phyloP scores from a whole-genome alignment of 257 asterid genomes.

The Fraxinus pennsylvanica region DNA sequence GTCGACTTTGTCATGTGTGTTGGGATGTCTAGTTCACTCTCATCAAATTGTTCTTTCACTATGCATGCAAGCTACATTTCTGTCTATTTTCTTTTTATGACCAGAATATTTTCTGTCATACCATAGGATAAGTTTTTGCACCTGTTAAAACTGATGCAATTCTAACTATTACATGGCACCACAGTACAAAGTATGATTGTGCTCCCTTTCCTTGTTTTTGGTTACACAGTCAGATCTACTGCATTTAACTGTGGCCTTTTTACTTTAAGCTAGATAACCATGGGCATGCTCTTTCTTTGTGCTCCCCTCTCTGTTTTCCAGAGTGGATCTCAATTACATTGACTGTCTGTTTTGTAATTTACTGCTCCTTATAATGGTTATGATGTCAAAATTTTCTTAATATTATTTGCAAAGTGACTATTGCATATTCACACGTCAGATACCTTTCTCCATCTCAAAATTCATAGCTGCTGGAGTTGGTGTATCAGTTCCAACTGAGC shows the following conservation, averaged over 20 bases:
- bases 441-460: slow-evolving; percentile 81
- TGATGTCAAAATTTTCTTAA: slow-evolving; percentile 21
- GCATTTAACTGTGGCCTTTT: neutral
- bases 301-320: neutral
- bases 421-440: slow-evolving; percentile 41
- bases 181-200: neutral
- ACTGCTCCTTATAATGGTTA: neutral
- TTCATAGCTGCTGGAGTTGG: slow-evolving; percentile 84
- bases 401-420: slow-evolving; percentile 24
- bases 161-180: neutral
- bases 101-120: neutral
- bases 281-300: neutral
- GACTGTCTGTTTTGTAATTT: neutral
- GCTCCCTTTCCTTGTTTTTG: neutral
- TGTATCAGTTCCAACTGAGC: slow-evolving; percentile 69
- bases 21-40: slow-evolving; percentile 7
- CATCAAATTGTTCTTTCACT: neutral
- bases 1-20: neutral
- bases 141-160: neutral
- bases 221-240: neutral
- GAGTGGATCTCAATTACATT: neutral
- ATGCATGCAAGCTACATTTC: neutral
- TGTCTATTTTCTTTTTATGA: neutral
- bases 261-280: neutral
- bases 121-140: neutral